Conservation (phyloP, 2,329 filamentous ascomycete species). For the Sarocladium strictum region DNA sequence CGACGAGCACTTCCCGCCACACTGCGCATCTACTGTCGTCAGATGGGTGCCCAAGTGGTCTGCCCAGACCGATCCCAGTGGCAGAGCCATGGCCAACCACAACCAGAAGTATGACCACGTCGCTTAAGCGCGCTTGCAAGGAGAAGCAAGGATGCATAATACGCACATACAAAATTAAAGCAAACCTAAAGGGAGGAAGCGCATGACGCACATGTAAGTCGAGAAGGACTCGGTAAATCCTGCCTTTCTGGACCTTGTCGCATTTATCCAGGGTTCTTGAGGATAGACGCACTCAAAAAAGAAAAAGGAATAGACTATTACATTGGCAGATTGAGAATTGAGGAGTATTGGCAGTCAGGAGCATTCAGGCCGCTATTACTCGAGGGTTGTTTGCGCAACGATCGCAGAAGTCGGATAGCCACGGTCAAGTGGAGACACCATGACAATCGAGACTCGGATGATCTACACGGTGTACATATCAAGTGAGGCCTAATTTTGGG, state of each 20-base stretch:
- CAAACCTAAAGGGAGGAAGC: background rate
- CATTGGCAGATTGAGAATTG: conserved; percentile 1
- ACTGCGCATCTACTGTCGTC: conserved; percentile 89
- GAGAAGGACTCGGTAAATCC: too few species aligned
- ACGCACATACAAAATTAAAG: background rate
- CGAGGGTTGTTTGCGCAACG: background rate
- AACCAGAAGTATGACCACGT: conserved; percentile 63
- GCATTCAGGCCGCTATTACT: background rate
- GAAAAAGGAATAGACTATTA: conserved; percentile 1
- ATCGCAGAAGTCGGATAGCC: too few species aligned
- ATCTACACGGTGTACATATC: background rate
- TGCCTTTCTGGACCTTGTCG: background rate
- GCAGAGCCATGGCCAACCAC: conserved; percentile 75
- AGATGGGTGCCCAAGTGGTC: conserved; percentile 98
- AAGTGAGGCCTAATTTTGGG: background rate
- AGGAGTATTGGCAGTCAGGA: background rate
- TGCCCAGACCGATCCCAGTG: conserved; percentile 90
- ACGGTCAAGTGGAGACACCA: background rate
- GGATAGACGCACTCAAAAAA: conserved; percentile 2
- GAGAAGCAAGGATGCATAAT: background rate
- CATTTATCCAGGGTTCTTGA: conserved; percentile 1
- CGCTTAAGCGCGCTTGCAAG: conserved; percentile 22
- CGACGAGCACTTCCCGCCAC: conserved; percentile 93
- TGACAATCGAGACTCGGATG: background rate
- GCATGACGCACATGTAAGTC: background rate